Base-by-base conservation (phyloP, 2,329 filamentous ascomycete species). In the Elsinoe perseae region DNA sequence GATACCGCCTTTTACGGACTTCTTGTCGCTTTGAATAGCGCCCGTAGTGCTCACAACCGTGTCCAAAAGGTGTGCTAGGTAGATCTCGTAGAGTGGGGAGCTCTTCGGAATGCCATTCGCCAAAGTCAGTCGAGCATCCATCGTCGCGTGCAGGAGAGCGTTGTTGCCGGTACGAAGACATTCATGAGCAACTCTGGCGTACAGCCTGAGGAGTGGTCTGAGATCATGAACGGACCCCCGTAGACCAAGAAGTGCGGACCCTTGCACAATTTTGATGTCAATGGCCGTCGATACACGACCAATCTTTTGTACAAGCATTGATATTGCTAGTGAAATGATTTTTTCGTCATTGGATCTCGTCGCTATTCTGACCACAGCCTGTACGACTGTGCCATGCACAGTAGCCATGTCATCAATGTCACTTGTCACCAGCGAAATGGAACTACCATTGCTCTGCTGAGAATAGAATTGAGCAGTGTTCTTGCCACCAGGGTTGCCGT, bases 271-370 rank as follows among this genome's bases (percentile, higher is more conserved):
- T 56, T 86, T 85, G 27, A 86, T 84, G 73, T 97, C 91, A 1
- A 96, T 87, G 3, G 80, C 75, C 58, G 81, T 78, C 65, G 83
- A 93, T 56, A 96, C 83, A 70, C 93, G 92, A 59, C 86, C 85
- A 57, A 97, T 81, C 70, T 98, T 97, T 67, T 98, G 93, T n/a
- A 95, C 74, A 21, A 99, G 81, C 84, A 98, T 96, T 0, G 90
- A 95, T 64, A 96, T 87, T 2, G 91, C 92, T 54, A 98, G 76
- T 4, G 91, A 91, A 5, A 87, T 93, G 55, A 98, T 95, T 72
- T 96, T 95, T 58, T 89, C 84, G 65, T 98, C 91, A 48, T 86
- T 81, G 67, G 85, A 90, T 57, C 82, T 84, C 20, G 80, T 82
- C 0, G 93, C 89, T 67, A 98, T 89, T n/a, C 84, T 85, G 57